Evolutionary conservation across 768 basidiomycete species (phyloP).

Genomic region (Asterophora lycoperdoides): DNA sequence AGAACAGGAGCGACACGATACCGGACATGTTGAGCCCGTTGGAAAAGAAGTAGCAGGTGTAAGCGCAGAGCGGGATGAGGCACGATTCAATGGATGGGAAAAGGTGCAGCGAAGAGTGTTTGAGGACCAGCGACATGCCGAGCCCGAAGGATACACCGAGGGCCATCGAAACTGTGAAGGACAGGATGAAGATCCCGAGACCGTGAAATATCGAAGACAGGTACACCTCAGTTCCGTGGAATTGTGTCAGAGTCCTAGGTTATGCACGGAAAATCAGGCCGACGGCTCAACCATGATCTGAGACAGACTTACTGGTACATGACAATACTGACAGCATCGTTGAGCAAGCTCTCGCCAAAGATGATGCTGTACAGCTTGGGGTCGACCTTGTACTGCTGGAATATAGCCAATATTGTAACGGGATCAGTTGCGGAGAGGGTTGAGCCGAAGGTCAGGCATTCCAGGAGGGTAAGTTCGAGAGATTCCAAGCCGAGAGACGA

Average conservation of each 20-base stretch:
- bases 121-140: conserved; percentile 85
- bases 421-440: conserved; percentile 97
- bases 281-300: neutral
- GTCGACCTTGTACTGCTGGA: conserved; percentile 98
- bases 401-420: conserved; percentile 96
- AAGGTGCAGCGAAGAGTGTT: conserved; percentile 82
- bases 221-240: conserved; percentile 86
- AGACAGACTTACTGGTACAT: conserved; percentile 90
- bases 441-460: conserved; percentile 95
- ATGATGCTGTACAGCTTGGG: conserved; percentile 97
- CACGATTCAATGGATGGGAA: conserved; percentile 98
- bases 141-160: conserved; percentile 92
- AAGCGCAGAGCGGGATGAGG: conserved; percentile 89
- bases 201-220: conserved; percentile 90
- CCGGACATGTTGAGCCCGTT: conserved; percentile 93
- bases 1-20: conserved; percentile 96
- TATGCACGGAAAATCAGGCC: neutral
- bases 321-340: conserved; percentile 99
- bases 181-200: conserved; percentile 94
- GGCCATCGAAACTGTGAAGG: conserved; percentile 92
- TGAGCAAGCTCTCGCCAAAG: conserved; percentile 93
- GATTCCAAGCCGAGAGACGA: conserved; percentile 91
- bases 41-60: conserved; percentile 99
- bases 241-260: conserved; percentile 75
- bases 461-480: conserved; percentile 78